These are phyloP conservation scores for Daldinia childiae DNA, from an alignment of 495 filamentous ascomycete species.

Conservation along the genomic window DNA sequence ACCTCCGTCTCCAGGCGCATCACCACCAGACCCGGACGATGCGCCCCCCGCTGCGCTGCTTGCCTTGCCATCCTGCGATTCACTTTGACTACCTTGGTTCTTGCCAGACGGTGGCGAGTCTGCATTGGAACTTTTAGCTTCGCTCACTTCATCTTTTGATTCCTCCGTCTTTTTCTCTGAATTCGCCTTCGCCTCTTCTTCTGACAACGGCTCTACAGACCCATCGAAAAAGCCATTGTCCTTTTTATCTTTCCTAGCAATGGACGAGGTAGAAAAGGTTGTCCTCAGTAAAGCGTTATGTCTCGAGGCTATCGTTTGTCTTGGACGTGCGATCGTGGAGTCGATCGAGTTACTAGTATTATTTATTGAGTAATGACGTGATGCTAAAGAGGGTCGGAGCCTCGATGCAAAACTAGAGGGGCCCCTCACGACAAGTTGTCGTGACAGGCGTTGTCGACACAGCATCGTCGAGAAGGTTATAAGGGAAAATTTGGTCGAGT, in stretches of 20 bases:
- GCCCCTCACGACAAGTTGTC: conserved; percentile 56
- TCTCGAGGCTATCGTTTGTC: conserved; percentile 33
- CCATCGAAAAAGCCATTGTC: conserved; percentile 55
- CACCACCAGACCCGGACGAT: conserved; percentile 55
- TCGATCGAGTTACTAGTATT: conserved; percentile 26
- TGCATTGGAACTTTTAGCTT: conserved; percentile 53
- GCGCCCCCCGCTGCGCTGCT: conserved; percentile 52
- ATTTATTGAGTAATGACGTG: conserved; percentile 40
- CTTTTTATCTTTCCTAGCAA: conserved; percentile 54
- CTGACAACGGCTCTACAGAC: conserved; percentile 52
- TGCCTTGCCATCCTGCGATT: conserved; percentile 56
- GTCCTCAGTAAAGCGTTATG: conserved; percentile 34
- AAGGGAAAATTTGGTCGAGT: conserved; percentile 27
- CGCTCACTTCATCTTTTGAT: conserved; percentile 46
- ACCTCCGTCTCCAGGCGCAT: conserved; percentile 59
- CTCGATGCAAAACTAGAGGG: conserved; percentile 35
- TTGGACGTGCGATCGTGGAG: conserved; percentile 25
- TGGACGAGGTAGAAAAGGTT: conserved; percentile 52
- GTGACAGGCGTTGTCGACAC: conserved; percentile 61
- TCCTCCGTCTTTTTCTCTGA: conserved; percentile 57
- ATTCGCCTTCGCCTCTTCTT: conserved; percentile 60
- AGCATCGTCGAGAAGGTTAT: conserved; percentile 52
- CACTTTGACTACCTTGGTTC: conserved; percentile 47
- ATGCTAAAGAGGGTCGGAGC: conserved; percentile 19
- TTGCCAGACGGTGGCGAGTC: conserved; percentile 47